Base-by-base conservation (phyloP, 257 asterid species). In the Cruciata laevipes region DNA sequence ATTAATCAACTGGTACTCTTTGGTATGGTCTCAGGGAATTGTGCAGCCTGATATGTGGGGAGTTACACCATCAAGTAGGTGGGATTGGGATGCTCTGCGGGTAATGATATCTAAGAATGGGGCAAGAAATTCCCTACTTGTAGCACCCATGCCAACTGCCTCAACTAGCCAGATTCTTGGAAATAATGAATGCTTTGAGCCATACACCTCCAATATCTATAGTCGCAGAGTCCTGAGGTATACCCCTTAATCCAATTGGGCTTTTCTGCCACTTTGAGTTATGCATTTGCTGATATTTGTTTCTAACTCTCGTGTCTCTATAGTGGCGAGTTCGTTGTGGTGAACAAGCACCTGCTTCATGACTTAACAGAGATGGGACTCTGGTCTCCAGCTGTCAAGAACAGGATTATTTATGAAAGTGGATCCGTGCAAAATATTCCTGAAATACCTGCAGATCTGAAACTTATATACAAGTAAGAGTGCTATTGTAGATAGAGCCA, bases 61-160 rank as follows among this genome's bases (percentile, higher is more conserved):
- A 25, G 87, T 86, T 18, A 83, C 75, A 65, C 91, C 99, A 72
- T 88, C 97, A 1, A 77, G 79, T 81, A 72, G 89, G 81, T 93
- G 96, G 99, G 91, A 93, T 72, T 93, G 99, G 99, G 83, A 56
- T 73, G 82, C 75, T 78, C 91, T 94, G 59, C 86, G 96, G 12
- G 81, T 71, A 61, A 78, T 63, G 86, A 84, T 93, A 47, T 68
- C 87, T 23, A 78, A 74, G 62, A 75, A 83, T 70, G 98, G 98
- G 58, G 84, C 89, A 7, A 83, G 97, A 72, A 90, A 90, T 81
- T 94, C 99, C 63, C 95, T 94, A 76, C 96, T 94, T 40, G 67
- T 94, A 53, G 95, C 99, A 40, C 97, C 99, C 20, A 94, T 90
- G 99, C 99, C 99, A 32, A 93, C 97, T 80, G 99, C 99, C 73